phyloP scores from a whole-genome alignment of 495 filamentous ascomycete species.

The Lasiosphaeriaceae sp. region DNA sequence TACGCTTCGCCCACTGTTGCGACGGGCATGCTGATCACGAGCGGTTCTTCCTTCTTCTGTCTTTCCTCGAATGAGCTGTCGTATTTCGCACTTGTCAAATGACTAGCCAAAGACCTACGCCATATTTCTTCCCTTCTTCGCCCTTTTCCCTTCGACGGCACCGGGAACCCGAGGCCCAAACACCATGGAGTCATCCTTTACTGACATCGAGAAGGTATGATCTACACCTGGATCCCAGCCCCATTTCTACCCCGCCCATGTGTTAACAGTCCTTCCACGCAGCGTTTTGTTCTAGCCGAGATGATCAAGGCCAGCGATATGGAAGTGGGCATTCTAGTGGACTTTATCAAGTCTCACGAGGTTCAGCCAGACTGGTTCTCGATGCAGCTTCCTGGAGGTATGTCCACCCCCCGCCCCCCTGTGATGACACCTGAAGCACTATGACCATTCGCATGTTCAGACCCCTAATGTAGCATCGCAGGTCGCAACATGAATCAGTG shows the following conservation, averaged over 20 bases:
- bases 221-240: background rate
- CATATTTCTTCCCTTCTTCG: conserved; percentile 24
- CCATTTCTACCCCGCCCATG: conserved; percentile 9
- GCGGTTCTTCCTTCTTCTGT: conserved; percentile 11
- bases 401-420: conserved; percentile 13
- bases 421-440: conserved; percentile 3
- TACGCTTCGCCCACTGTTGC: conserved; percentile 32
- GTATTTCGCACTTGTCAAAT: conserved; percentile 33
- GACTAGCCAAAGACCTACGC: conserved; percentile 29
- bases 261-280: conserved; percentile 12
- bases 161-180: conserved; percentile 16
- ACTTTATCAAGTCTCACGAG: conserved; percentile 41
- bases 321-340: conserved; percentile 44
- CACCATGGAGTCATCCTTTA: conserved; percentile 46
- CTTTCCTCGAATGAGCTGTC: conserved; percentile 16
- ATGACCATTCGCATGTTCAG: background rate
- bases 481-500: conserved; percentile 49
- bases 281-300: conserved; percentile 54
- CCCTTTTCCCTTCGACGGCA: conserved; percentile 29
- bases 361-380: conserved; percentile 41
- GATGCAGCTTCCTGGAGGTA: conserved; percentile 47
- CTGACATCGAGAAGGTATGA: conserved; percentile 47
- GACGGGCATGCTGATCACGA: conserved; percentile 22
- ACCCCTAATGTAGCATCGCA: background rate
- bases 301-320: conserved; percentile 51